Conservation (phyloP, 1,284 basidiomycete genomes). For the Fistulina hepatica region DNA sequence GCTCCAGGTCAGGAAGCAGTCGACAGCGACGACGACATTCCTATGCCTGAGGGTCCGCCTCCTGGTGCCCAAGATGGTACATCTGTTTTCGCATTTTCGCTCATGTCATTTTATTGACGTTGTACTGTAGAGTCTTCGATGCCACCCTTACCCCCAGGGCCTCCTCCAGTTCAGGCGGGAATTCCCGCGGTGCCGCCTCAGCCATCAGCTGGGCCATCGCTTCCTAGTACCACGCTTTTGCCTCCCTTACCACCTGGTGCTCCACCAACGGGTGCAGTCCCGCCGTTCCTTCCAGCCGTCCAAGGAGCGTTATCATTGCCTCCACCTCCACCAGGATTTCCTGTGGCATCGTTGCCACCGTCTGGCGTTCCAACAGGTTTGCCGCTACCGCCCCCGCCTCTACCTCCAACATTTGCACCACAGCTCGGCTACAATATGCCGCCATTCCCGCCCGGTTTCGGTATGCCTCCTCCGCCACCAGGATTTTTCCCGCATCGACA, state of each 20-base stretch:
- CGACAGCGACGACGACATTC: slow-evolving; percentile 69
- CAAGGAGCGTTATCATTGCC: slow-evolving; percentile 13
- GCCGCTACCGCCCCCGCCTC: slow-evolving; percentile 17
- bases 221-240: slow-evolving; percentile 18
- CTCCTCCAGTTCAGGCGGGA: slow-evolving; percentile 15
- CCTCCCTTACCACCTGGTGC: slow-evolving; percentile 24
- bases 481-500: slow-evolving; percentile 47
- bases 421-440: background rate
- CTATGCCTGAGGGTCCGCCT: slow-evolving; percentile 77
- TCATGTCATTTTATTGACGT: no score
- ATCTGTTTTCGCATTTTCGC: background rate
- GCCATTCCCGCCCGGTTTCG: slow-evolving; percentile 14
- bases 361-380: slow-evolving; percentile 10
- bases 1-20: slow-evolving; percentile 47
- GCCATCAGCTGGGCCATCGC: slow-evolving; percentile 17
- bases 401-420: slow-evolving; percentile 24
- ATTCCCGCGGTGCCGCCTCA: slow-evolving; percentile 16
- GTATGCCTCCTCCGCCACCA: slow-evolving; percentile 29
- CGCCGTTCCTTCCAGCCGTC: slow-evolving; percentile 21
- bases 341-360: slow-evolving; percentile 14
- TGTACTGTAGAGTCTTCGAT: background rate
- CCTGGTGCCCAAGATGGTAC: slow-evolving; percentile 30
- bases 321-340: slow-evolving; percentile 19
- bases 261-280: slow-evolving; percentile 15
- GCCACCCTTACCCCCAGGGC: slow-evolving; percentile 13